These are phyloP conservation scores for Phaseolus lunatus DNA, from an alignment of 306 rosid genomes.

Conservation along the genomic window DNA sequence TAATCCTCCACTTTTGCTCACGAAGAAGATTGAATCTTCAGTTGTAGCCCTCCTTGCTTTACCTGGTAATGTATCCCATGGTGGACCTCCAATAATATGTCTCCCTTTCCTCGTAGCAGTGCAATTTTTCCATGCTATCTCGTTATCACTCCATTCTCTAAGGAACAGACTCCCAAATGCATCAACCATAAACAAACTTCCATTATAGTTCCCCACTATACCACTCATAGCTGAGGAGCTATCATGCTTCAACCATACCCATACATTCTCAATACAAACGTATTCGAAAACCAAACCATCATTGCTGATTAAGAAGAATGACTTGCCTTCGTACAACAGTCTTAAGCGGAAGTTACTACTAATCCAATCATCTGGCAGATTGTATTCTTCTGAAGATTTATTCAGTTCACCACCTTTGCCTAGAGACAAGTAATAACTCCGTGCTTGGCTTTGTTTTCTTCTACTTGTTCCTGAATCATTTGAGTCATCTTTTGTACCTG, in stretches of 20 bases:
- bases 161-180: constrained; percentile 71
- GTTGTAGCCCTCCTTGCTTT: constrained; percentile 59
- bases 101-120: constrained; percentile 71
- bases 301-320: constrained; percentile 73
- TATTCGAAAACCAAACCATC: constrained; percentile 80
- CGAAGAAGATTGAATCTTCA: constrained; percentile 88
- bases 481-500: constrained; percentile 74
- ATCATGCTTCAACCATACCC: constrained; percentile 95
- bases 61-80: constrained; percentile 83
- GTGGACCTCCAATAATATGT: constrained; percentile 73
- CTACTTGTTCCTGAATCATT: constrained; percentile 61
- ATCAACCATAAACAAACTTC: constrained; percentile 81
- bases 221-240: constrained; percentile 73
- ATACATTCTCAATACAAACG: constrained; percentile 70
- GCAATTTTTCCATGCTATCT: constrained; percentile 82
- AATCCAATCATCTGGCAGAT: constrained; percentile 62
- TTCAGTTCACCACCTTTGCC: constrained; percentile 39
- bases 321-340: constrained; percentile 76
- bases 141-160: constrained; percentile 75
- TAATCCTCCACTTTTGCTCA: constrained; percentile 77
- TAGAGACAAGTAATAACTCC: constrained; percentile 62
- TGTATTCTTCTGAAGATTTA: constrained; percentile 55
- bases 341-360: constrained; percentile 71
- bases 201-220: constrained; percentile 85
- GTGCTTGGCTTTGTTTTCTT: constrained; percentile 70